Percentiles rank a stretch among this genome's conserved stretches.
phyloP scores from a whole-genome alignment of 129 eudicot genomes.

The Flaveria robusta region DNA sequence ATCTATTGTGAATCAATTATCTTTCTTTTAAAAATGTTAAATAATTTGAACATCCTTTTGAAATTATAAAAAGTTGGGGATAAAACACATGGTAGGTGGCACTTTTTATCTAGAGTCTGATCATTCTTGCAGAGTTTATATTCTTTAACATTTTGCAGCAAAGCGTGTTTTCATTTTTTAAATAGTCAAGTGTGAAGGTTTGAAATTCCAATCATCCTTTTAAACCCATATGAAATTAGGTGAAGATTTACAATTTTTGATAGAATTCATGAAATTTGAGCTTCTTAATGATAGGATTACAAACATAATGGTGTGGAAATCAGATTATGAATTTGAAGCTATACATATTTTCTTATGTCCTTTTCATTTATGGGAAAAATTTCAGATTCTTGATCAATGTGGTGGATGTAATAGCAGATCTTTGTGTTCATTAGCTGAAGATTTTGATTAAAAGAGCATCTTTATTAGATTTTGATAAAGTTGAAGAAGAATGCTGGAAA shows the following conservation, averaged over 20 bases:
- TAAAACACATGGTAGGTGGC: slow-evolving; percentile 6
- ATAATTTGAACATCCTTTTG: neutral
- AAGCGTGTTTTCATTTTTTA: neutral
- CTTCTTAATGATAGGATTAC: neutral
- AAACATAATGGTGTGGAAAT: neutral
- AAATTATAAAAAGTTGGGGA: neutral
- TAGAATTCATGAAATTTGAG: neutral
- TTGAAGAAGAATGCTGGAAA: slow-evolving; percentile 58
- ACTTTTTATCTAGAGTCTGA: slow-evolving; percentile 22
- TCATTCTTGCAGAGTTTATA: slow-evolving; percentile 13
- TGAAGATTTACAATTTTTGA: neutral
- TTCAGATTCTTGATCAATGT: slow-evolving; percentile 18
- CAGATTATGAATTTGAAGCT: neutral
- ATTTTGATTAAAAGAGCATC: neutral
- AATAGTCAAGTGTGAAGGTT: slow-evolving; percentile 2
- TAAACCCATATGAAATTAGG: slow-evolving; percentile 5
- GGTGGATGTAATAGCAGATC: neutral
- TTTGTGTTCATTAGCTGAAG: slow-evolving; percentile 26
- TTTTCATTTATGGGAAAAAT: neutral
- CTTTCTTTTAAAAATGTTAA: neutral
- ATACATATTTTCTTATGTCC: neutral
- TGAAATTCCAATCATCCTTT: slow-evolving; percentile 9
- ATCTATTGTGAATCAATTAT: neutral
- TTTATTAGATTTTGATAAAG: slow-evolving; percentile 10
- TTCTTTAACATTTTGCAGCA: slow-evolving; percentile 9